Evolutionary conservation across 257 asterid species (phyloP).

Genomic region (Plectranthus barbatus): DNA sequence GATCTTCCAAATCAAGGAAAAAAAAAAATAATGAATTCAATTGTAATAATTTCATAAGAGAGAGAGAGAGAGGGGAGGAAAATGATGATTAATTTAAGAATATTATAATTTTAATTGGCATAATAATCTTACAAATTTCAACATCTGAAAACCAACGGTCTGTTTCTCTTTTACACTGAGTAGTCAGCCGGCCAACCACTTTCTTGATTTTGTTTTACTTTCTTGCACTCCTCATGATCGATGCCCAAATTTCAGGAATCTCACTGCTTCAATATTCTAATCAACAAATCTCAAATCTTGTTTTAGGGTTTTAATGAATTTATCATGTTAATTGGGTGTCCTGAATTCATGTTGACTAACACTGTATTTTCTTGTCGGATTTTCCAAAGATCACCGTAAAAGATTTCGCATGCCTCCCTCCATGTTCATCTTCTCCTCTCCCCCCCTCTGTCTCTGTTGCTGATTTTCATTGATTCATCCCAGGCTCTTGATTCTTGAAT

Average conservation of each 20-base stretch:
- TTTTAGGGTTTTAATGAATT: neutral
- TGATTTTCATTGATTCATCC: neutral
- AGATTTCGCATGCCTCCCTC: neutral
- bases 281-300: neutral
- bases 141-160: slow-evolving; percentile 12
- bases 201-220: neutral
- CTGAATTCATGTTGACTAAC: neutral
- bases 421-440: neutral
- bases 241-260: neutral
- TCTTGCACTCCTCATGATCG: neutral
- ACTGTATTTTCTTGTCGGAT: slow-evolving; percentile 9
- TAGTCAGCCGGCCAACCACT: slow-evolving; percentile 17
- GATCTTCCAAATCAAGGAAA: neutral
- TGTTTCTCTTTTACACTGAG: neutral
- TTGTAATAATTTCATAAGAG: neutral
- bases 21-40: neutral
- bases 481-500: neutral
- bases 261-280: neutral
- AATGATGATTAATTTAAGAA: neutral
- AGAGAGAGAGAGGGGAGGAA: too few species aligned
- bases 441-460: neutral
- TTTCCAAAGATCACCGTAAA: neutral
- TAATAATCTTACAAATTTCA: slow-evolving; percentile 3
- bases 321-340: neutral
- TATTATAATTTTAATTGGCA: neutral